phyloP scores from a whole-genome alignment of 2,329 filamentous ascomycete genomes.

The Neurospora crassa region DNA sequence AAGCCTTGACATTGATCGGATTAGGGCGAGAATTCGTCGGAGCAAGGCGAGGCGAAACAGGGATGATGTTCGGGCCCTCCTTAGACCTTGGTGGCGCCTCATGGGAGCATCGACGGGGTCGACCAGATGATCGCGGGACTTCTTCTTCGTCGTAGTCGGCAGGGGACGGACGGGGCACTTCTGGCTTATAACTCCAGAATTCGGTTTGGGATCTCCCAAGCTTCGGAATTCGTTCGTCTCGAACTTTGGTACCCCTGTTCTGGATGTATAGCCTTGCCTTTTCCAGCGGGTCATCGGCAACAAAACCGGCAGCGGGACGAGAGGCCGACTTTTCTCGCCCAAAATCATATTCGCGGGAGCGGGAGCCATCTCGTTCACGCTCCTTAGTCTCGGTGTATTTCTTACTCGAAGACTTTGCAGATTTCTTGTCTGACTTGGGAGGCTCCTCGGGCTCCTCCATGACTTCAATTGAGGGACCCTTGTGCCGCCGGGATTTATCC shows the following conservation, averaged over 20 bases:
- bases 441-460: constrained; percentile 19
- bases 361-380: constrained; percentile 9
- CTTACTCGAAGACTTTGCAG: constrained; percentile 19
- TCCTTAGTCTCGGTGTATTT: constrained; percentile 20
- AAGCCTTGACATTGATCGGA: constrained; percentile 17
- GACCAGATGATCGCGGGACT: constrained; percentile 10
- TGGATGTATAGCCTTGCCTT: not conserved
- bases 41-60: constrained; percentile 8
- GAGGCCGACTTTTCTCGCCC: constrained; percentile 17
- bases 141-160: constrained; percentile 16
- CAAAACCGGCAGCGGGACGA: constrained; percentile 8
- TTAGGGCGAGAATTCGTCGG: constrained; percentile 15
- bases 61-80: constrained; percentile 11
- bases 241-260: not conserved
- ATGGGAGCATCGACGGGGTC: constrained; percentile 17
- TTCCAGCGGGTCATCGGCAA: not conserved
- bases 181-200: not conserved
- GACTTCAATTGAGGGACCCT: constrained; percentile 11
- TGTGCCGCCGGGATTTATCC: constrained; percentile 20
- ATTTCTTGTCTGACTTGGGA: constrained; percentile 19
- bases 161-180: constrained; percentile 15
- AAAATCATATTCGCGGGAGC: constrained; percentile 7
- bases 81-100: constrained; percentile 13
- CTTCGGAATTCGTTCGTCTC: not conserved
- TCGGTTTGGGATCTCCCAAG: not conserved